These are phyloP conservation scores for Tinospora cordifolia DNA, from an alignment of 164 flowering plant genomes.

Conservation along the genomic window DNA sequence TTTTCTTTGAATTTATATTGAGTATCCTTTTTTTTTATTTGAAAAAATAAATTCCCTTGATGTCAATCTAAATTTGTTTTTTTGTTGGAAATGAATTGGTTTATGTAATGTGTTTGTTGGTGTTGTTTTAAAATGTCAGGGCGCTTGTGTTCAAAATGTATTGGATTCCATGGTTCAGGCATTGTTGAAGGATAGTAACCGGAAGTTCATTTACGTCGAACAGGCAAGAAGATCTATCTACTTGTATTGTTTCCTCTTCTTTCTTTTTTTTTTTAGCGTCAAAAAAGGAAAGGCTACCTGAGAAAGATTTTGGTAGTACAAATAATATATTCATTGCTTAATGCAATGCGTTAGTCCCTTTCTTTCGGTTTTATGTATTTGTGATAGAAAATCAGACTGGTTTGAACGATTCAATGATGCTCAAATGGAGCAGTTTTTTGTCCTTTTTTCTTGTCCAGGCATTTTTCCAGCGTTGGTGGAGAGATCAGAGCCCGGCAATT, in stretches of 20 bases:
- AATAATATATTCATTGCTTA: neutral
- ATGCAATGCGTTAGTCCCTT: neutral
- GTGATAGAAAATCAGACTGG: neutral
- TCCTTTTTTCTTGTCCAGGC: constrained; percentile 44
- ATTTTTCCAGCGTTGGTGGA: constrained; percentile 94
- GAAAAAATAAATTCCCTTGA: too few species aligned
- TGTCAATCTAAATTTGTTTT: neutral
- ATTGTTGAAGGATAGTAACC: constrained; percentile 65
- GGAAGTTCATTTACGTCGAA: constrained; percentile 79
- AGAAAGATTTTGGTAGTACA: too few species aligned
- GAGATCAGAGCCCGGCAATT: constrained; percentile 51
- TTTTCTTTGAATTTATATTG: neutral
- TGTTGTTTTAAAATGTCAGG: too few species aligned
- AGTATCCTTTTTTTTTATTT: too few species aligned
- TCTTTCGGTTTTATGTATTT: neutral
- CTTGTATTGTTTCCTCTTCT: too few species aligned
- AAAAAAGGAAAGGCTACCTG: neutral
- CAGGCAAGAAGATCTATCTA: constrained; percentile 26
- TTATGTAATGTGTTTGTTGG: neutral
- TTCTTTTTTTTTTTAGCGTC: neutral
- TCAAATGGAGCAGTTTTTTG: neutral
- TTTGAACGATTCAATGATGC: neutral
- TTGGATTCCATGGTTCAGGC: constrained; percentile 70
- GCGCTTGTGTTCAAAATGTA: constrained; percentile 75
- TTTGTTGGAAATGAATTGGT: neutral